Evolutionary conservation across 2,329 filamentous ascomycete genomes (phyloP), one percentile per base, ranked within the genome.

Genomic region (Hymenoscyphus fructigenus): DNA sequence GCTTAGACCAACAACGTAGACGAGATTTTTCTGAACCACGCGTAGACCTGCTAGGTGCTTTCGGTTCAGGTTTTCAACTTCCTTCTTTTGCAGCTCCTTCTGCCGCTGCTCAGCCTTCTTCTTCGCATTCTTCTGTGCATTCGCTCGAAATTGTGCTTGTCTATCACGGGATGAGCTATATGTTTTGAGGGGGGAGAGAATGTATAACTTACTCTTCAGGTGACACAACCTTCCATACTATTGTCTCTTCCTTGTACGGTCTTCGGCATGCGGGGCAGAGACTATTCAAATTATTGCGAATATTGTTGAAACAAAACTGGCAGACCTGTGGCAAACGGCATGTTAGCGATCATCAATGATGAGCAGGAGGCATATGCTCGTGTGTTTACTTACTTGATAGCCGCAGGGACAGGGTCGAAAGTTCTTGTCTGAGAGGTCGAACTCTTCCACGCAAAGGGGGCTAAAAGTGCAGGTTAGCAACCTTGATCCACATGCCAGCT

Each of bases 291-390:
- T 97, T 97, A 73, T 91, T 96, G 80, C 96, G 96, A 78, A 99
- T 96, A 78, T 98, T 99, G 80, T 99, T 97, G 83, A 94, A 99
- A 81, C 95, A 99, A 80, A 99, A 99, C 83, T 99, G 96, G 79
- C 95, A 99, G 77, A 99, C 94, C 93, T 97, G 74, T 44, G 50
- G 55, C 38, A 61, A 65, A 53, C 17, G 20, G 60, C 23, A 56
- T 29, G 50, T 70, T 41, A 70, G 65, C 28, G 59, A 17, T 50
- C 53, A 14, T 50, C 34, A 41, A 59, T 26, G 38, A 44, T n/a
- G 47, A 36, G 7, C 44, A 15, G 34, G 36, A 36, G 15, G 9
- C 41, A 15, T 26, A n/a, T 29, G 10, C 9, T 50, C 5, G n/a
- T 20, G 23, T 17, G n/a, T 2, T 41, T 32, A 63, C 84, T 68